Base-by-base conservation (phyloP, 2,329 filamentous ascomycete genomes). In the Pseudogymnoascus sp. region DNA sequence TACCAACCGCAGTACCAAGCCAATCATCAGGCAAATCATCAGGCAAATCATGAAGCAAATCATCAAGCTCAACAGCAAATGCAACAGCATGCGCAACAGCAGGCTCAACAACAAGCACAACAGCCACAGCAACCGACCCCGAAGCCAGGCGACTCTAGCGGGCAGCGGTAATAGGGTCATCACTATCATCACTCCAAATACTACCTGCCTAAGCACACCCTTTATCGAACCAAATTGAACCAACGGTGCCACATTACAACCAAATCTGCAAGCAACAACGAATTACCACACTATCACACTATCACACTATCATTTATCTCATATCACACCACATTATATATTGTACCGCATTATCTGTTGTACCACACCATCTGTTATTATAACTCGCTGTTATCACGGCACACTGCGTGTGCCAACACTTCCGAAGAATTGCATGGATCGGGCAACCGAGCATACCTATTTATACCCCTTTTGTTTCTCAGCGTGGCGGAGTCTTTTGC, bases 391-490 rank as follows among this genome's bases (percentile, higher is more conserved):
- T 56, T 21, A 35, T 56, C 28, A 56, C 23, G 28, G 28, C 50
- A 56, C 28, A 18, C 16, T 35, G 12, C 16, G 25, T 56, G 28
- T 56, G 50, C 50, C 50, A 56, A 33, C 50, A 56, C 25, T 14
- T 21, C 28, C 1, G 7, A 33, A 56, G 50, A 56, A 56, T 56
- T 33, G 11, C 50, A 56, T 56, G n/a, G 28, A 33, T 33, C 50
- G 50, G 50, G 50, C 50, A 10, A 56, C 50, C 50, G 50, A 56
- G 50, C 50, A 33, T 56, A 56, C 2, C 50, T 56, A 56, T 33
- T 56, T 56, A 56, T 56, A 56, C 50, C 50, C 50, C 11, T 56
- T 56, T 56, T 56, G 50, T 16, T 56, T 56, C 28, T 56, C 28
- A 56, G 50, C 50, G 50, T 10, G 50, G 28, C 28, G 50, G 50